Percentiles rank a stretch among this genome's conserved stretches.
Conservation (phyloP, 2,329 filamentous ascomycete genomes). For the Teratosphaeria nubilosa region DNA sequence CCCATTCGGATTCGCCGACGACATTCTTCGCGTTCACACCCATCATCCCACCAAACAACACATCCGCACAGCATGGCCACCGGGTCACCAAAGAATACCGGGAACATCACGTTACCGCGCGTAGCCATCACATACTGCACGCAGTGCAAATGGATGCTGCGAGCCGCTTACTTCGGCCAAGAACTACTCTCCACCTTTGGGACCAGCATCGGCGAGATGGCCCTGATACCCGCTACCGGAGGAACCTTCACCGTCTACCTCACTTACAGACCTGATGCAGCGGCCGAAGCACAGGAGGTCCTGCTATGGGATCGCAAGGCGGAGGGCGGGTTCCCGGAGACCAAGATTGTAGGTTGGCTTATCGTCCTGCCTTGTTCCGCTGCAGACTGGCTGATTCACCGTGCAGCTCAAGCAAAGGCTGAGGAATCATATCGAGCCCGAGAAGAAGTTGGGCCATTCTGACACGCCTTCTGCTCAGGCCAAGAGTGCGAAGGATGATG, state of each 20-base stretch:
- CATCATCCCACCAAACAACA: neutral
- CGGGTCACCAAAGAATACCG: neutral
- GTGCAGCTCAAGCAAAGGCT: slow-evolving; percentile 67
- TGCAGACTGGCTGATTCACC: neutral
- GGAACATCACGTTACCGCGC: slow-evolving; percentile 46
- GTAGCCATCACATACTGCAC: slow-evolving; percentile 88
- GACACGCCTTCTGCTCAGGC: slow-evolving; percentile 28
- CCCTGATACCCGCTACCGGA: slow-evolving; percentile 74
- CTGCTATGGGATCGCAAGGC: slow-evolving; percentile 79
- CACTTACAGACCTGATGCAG: slow-evolving; percentile 21
- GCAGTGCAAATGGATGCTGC: slow-evolving; percentile 28
- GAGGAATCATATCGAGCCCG: slow-evolving; percentile 71
- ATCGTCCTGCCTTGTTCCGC: neutral
- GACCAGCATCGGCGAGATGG: slow-evolving; percentile 72
- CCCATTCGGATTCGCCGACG: neutral
- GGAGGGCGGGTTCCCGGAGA: slow-evolving; percentile 88
- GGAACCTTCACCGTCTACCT: slow-evolving; percentile 73
- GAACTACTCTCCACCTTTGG: slow-evolving; percentile 91
- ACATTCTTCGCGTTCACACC: neutral
- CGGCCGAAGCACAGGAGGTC: slow-evolving; percentile 31
- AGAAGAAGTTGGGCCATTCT: slow-evolving; percentile 65
- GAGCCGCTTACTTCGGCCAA: slow-evolving; percentile 64
- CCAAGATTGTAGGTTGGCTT: slow-evolving; percentile 46
- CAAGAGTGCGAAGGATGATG: neutral
- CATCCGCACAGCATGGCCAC: neutral